These are phyloP conservation scores for Pichia nakasei DNA, from an alignment of 805 yeast genomes.

Conservation along the genomic window DNA sequence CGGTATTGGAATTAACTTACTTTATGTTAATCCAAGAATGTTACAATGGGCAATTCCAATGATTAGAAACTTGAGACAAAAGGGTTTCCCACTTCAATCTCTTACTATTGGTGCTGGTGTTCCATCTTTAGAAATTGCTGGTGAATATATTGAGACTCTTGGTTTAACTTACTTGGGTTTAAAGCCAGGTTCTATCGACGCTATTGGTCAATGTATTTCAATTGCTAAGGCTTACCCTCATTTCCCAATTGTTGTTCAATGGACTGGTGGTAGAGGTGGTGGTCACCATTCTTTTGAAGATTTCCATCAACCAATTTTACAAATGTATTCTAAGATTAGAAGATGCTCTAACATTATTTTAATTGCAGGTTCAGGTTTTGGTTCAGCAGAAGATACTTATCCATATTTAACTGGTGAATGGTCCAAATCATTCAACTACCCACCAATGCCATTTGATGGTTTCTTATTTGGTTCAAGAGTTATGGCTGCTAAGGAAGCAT, in stretches of 20 bases:
- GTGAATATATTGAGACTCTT: conserved; percentile 88
- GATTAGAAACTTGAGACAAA: conserved; percentile 77
- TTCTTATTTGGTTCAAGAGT: conserved; percentile 92
- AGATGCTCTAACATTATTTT: conserved; percentile 81
- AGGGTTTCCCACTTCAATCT: conserved; percentile 94
- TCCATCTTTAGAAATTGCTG: conserved; percentile 93
- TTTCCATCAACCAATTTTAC: conserved; percentile 95
- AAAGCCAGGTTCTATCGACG: conserved; percentile 96
- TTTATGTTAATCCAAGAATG: conserved; percentile 96
- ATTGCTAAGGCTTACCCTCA: conserved; percentile 93
- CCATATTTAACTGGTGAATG: conserved; percentile 97
- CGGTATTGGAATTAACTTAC: conserved; percentile 85
- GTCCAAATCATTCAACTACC: conserved; percentile 81
- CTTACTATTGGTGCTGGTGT: conserved; percentile 99
- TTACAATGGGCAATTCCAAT: conserved; percentile 98
- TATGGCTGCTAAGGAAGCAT: conserved; percentile 95
- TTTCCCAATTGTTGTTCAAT: conserved; percentile 95
- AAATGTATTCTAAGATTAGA: conserved; percentile 92
- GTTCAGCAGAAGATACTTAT: conserved; percentile 92
- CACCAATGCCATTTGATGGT: conserved; percentile 99
- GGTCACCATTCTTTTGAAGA: conserved; percentile 99
- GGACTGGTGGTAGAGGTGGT: conserved; percentile 99
- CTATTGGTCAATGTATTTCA: conserved; percentile 74
- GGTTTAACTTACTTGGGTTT: conserved; percentile 91
- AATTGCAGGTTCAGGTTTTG: conserved; percentile 98